Percentiles rank a stretch among this genome's conserved stretches.
Evolutionary conservation across 2,329 filamentous ascomycete genomes (phyloP).

Genomic region (Raffaelea deltoideospora): DNA sequence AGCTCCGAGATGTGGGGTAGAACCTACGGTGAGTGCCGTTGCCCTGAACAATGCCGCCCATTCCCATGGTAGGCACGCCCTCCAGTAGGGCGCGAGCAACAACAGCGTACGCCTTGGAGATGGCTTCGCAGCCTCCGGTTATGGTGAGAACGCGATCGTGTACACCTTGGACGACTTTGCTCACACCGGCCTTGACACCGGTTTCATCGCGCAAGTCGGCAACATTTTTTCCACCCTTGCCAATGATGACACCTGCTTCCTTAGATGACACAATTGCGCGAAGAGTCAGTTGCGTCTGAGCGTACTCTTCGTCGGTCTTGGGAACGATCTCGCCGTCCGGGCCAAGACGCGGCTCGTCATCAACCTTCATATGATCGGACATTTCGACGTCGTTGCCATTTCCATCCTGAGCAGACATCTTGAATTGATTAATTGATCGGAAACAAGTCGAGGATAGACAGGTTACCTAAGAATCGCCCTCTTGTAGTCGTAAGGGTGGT

Average conservation of each 20-base stretch:
- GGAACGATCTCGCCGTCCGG: slow-evolving; percentile 66
- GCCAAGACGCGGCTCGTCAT: slow-evolving; percentile 43
- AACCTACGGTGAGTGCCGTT: slow-evolving; percentile 86
- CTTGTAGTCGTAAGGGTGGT: no score
- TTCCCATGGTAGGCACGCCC: slow-evolving; percentile 85
- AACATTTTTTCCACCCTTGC: slow-evolving; percentile 96
- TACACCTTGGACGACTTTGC: slow-evolving; percentile 95
- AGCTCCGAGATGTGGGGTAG: no score
- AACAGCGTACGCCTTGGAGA: slow-evolving; percentile 83
- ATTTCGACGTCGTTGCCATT: slow-evolving; percentile 49
- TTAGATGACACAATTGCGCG: slow-evolving; percentile 97
- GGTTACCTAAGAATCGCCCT: no score
- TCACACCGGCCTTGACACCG: slow-evolving; percentile 93
- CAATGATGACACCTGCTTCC: slow-evolving; percentile 97
- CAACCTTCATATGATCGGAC: slow-evolving; percentile 53
- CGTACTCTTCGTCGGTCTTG: slow-evolving; percentile 95
- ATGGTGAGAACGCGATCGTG: slow-evolving; percentile 96
- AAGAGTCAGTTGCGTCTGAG: slow-evolving; percentile 78
- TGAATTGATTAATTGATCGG: slow-evolving; percentile 2
- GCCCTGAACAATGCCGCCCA: slow-evolving; percentile 77
- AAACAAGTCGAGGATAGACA: not conserved
- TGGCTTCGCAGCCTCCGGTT: slow-evolving; percentile 74
- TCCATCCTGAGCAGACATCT: slow-evolving; percentile 50
- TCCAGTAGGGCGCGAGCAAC: slow-evolving; percentile 86
- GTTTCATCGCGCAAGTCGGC: slow-evolving; percentile 95